Evolutionary conservation across 2,329 filamentous ascomycete genomes (phyloP).

Genomic region (Bipolaris bicolor): DNA sequence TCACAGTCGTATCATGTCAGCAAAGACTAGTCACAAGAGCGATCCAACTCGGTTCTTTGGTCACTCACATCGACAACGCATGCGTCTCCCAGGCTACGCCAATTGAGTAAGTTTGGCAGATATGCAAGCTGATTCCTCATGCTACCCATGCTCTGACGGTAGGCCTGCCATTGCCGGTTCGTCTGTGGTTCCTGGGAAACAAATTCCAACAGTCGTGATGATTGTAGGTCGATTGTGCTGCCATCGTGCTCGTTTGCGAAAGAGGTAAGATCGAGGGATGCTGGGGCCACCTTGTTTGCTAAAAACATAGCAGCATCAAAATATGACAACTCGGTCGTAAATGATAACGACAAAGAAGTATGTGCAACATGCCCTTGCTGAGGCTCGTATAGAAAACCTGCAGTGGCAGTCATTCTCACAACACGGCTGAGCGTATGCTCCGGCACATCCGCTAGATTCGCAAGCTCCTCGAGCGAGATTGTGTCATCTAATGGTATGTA

Average conservation of each 20-base stretch:
- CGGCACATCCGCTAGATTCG: slow-evolving; percentile 51
- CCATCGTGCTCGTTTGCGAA: slow-evolving; percentile 23
- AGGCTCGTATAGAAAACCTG: slow-evolving; percentile 21
- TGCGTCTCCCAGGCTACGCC: slow-evolving; percentile 33
- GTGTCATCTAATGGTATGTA: slow-evolving; percentile 52
- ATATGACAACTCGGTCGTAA: slow-evolving; percentile 43
- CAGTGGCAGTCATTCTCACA: slow-evolving; percentile 31
- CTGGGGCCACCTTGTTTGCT: slow-evolving; percentile 43
- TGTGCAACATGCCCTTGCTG: slow-evolving; percentile 42
- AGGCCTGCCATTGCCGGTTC: slow-evolving; percentile 44
- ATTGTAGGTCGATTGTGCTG: slow-evolving; percentile 6
- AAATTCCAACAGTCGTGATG: slow-evolving; percentile 22
- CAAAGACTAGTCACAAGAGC: not conserved
- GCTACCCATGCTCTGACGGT: slow-evolving; percentile 32
- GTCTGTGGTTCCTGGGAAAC: slow-evolving; percentile 33
- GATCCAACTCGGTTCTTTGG: not conserved
- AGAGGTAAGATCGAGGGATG: slow-evolving; percentile 38
- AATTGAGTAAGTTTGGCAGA: slow-evolving; percentile 36
- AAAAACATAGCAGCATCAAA: slow-evolving; percentile 52
- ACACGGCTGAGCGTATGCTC: slow-evolving; percentile 48
- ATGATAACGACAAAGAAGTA: slow-evolving; percentile 48
- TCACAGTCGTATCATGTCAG: not conserved
- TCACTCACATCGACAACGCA: slow-evolving; percentile 36
- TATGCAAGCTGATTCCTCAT: slow-evolving; percentile 27
- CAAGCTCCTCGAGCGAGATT: slow-evolving; percentile 50